Percentiles rank a stretch among this genome's conserved stretches.
Evolutionary conservation across 495 filamentous ascomycete species (phyloP).

Genomic region (Podospora tetraspora): DNA sequence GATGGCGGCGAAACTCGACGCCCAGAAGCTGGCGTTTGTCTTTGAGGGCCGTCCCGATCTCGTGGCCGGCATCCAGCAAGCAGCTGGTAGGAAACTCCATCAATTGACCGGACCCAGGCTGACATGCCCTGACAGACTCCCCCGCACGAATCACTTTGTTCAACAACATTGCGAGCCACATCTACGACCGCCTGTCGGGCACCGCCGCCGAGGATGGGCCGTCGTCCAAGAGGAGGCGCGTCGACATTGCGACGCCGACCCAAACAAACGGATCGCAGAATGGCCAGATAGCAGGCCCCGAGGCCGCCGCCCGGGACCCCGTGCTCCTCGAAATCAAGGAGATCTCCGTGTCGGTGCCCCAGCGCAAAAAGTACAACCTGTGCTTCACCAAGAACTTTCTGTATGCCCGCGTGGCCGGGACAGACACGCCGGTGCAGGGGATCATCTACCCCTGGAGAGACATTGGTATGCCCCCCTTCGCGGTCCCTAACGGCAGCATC

Average conservation of each 20-base stretch:
- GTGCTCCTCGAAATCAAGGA: constrained; percentile 60
- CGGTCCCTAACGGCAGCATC: background rate
- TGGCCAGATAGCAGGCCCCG: constrained; percentile 10
- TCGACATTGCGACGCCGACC: constrained; percentile 38
- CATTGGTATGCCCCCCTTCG: constrained; percentile 56
- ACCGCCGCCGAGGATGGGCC: constrained; percentile 27
- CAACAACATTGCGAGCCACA: constrained; percentile 48
- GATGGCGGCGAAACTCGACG: constrained; percentile 41
- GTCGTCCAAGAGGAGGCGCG: constrained; percentile 44
- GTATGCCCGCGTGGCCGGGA: constrained; percentile 60
- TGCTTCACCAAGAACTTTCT: constrained; percentile 64
- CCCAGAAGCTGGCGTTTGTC: constrained; percentile 36
- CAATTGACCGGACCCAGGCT: background rate
- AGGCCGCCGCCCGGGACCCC: constrained; percentile 40
- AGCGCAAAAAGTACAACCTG: constrained; percentile 86
- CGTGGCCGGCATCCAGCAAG: constrained; percentile 38
- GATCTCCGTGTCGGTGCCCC: constrained; percentile 71
- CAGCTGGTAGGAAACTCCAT: constrained; percentile 34
- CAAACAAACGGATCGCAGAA: constrained; percentile 15
- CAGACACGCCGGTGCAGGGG: constrained; percentile 61
- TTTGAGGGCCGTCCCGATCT: constrained; percentile 45
- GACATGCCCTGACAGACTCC: constrained; percentile 30
- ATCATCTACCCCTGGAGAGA: constrained; percentile 60
- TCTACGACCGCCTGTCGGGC: constrained; percentile 37
- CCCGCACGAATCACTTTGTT: constrained; percentile 44